Conservation (phyloP, 345 rosid species). For the Aquilaria sinensis region DNA sequence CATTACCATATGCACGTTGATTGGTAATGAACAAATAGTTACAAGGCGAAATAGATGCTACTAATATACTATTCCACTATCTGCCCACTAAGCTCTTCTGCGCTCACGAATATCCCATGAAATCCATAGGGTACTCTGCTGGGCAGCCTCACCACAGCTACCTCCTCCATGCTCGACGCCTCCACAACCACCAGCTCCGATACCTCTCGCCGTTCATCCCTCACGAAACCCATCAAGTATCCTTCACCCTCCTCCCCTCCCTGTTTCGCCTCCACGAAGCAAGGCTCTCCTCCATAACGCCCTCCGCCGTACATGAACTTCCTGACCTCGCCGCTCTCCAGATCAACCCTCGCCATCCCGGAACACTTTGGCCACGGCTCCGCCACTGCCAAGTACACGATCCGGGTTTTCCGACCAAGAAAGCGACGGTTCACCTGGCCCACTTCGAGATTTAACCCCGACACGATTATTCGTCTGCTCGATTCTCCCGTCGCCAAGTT, state of each 20-base stretch:
- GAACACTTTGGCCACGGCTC: constrained; percentile 75
- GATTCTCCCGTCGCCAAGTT: constrained; percentile 45
- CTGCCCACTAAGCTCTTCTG: constrained; percentile 35
- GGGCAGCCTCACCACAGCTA: constrained; percentile 43
- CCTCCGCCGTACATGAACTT: constrained; percentile 38
- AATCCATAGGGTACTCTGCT: constrained; percentile 70
- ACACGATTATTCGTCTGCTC: constrained; percentile 23
- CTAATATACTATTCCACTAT: not conserved
- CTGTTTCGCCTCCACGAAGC: constrained; percentile 18
- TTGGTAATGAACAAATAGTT: no score
- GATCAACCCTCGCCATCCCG: constrained; percentile 66
- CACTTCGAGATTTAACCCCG: constrained; percentile 55
- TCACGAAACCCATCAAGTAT: constrained; percentile 45
- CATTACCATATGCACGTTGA: no score
- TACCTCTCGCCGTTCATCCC: constrained; percentile 44
- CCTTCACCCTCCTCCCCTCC: constrained; percentile 38
- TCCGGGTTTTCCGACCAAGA: constrained; percentile 43
- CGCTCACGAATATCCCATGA: constrained; percentile 61
- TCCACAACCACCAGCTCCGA: constrained; percentile 55
- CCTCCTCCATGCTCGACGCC: constrained; percentile 45
- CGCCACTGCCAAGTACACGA: constrained; percentile 61
- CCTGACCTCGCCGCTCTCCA: constrained; percentile 29
- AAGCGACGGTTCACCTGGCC: constrained; percentile 43
- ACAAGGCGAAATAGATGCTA: no score
- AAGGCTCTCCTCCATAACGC: constrained; percentile 69